Base-by-base conservation (phyloP, 768 basidiomycete species). In the Suillus variegatus region DNA sequence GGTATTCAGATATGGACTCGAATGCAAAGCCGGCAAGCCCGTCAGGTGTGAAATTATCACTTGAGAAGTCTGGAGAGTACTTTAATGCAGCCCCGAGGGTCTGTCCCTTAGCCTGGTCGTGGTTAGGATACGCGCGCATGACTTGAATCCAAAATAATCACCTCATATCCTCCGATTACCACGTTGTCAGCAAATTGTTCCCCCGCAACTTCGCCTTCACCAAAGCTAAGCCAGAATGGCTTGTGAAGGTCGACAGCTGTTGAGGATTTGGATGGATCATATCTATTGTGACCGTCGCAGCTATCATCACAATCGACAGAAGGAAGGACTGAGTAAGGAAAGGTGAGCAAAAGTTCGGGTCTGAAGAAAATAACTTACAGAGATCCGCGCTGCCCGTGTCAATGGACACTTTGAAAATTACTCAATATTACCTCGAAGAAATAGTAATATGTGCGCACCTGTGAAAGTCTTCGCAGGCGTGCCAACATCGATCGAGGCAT, bases 381-480 rank as follows among this genome's bases (percentile, higher is more conserved):
- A 82, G 70, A 69, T 86, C 85, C 66, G 81, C 77, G 55, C 83
- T 84, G 47, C 85, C 82, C 9, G 83, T 85, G 69, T 85, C 84
- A 64, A 82, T 81, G 67, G 81, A 80, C 67, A 83, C 82, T 82
- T 40, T 52, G n/a, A 41, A 16, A 7, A 41, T 10, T 14, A 28
- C 7, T 63, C n/a, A 14, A 36, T 1, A 55, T 67, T 49, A 40
- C 35, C 35, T 62, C n/a, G 54, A 63, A 35, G 13, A 28, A 60
- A 32, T 18, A 9, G 8, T 7, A 4, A 60, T 18, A 61, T 13
- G n/a, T 32, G 13, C 54, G 69, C 68, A 83, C 82, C 84, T 67
- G 75, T 78, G 69, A 81, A 85, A 16, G 65, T 68, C 66, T 73
- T 71, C 6, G 82, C 73, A 20, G 86, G 86, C 10, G 80, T 84